phyloP scores from a whole-genome alignment of 176 grass and related monocot species.

The Carex kokanica region DNA sequence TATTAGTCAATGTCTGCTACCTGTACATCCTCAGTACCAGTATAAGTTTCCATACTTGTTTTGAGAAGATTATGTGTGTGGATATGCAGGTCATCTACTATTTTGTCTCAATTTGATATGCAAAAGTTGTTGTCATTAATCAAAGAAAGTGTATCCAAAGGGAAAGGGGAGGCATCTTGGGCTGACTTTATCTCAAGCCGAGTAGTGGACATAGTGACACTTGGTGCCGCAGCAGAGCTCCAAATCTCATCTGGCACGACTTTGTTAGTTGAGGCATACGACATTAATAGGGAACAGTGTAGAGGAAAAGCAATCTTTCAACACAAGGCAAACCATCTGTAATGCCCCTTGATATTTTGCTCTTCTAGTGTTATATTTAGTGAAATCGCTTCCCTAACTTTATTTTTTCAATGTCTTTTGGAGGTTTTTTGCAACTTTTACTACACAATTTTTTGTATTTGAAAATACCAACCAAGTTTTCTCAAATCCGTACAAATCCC shows the following conservation, averaged over 20 bases:
- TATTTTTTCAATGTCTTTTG: not conserved
- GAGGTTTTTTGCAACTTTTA: conserved; percentile 22
- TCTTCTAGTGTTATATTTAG: conserved; percentile 35
- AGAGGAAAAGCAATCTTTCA: conserved; percentile 84
- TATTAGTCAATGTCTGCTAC: not conserved
- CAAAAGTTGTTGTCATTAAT: conserved; percentile 48
- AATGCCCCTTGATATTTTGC: conserved; percentile 40
- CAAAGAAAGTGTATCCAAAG: conserved; percentile 50
- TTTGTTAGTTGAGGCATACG: conserved; percentile 64
- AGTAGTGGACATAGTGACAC: conserved; percentile 46
- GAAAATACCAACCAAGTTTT: conserved; percentile 2
- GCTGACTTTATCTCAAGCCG: conserved; percentile 47
- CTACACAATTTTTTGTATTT: conserved; percentile 10
- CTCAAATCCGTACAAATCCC: not conserved
- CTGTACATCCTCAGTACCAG: not conserved
- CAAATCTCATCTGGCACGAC: conserved; percentile 50
- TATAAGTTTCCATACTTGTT: not conserved
- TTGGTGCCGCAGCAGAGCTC: conserved; percentile 62
- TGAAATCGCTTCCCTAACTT: conserved; percentile 22
- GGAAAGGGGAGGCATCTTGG: conserved; percentile 44
- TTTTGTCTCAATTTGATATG: conserved; percentile 73
- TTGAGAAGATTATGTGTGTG: not conserved
- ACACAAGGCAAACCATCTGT: conserved; percentile 76
- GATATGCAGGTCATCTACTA: conserved; percentile 50
- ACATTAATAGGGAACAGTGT: conserved; percentile 49